Percentiles rank a stretch among this genome's conserved stretches.
phyloP scores from a whole-genome alignment of 1,284 basidiomycete genomes.

The Fomitopsis schrenkii region DNA sequence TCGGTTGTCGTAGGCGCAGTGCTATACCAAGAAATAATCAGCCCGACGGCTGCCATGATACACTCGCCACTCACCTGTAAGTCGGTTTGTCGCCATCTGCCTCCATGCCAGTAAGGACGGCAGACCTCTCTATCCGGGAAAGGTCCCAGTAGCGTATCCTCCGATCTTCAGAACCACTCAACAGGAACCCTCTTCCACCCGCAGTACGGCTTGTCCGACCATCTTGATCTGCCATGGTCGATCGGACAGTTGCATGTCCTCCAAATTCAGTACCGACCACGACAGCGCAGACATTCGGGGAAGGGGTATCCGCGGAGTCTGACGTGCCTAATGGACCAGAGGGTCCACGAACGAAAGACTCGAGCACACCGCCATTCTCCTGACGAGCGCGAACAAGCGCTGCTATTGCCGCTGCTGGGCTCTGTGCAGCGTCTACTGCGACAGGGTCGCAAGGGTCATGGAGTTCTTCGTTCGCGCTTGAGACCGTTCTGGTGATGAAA shows the following conservation, averaged over 20 bases:
- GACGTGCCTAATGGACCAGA: constrained; percentile 11
- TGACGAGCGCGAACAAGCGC: constrained; percentile 45
- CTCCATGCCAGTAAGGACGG: constrained; percentile 69
- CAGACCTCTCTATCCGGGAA: constrained; percentile 63
- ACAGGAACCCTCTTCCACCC: constrained; percentile 61
- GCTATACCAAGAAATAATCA: constrained; percentile 13
- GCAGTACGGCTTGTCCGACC: constrained; percentile 31
- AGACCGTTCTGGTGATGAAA: constrained; percentile 46
- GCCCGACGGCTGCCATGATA: background rate
- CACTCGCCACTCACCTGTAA: constrained; percentile 50
- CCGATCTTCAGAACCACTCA: constrained; percentile 81
- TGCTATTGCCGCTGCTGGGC: constrained; percentile 65
- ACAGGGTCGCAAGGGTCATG: constrained; percentile 47
- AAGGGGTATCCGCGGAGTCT: constrained; percentile 38
- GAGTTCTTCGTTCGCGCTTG: constrained; percentile 38
- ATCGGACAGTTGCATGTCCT: constrained; percentile 52
- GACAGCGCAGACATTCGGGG: constrained; percentile 60
- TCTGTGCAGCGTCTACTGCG: constrained; percentile 53
- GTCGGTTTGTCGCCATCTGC: constrained; percentile 62
- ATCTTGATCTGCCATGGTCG: constrained; percentile 49
- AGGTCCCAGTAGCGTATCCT: constrained; percentile 84
- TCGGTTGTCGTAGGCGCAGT: constrained; percentile 31
- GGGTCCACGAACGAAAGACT: constrained; percentile 15
- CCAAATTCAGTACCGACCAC: constrained; percentile 71
- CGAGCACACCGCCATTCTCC: constrained; percentile 23